Base-by-base conservation (phyloP, 2,329 filamentous ascomycete genomes). In the Penicillium griseofulvum region DNA sequence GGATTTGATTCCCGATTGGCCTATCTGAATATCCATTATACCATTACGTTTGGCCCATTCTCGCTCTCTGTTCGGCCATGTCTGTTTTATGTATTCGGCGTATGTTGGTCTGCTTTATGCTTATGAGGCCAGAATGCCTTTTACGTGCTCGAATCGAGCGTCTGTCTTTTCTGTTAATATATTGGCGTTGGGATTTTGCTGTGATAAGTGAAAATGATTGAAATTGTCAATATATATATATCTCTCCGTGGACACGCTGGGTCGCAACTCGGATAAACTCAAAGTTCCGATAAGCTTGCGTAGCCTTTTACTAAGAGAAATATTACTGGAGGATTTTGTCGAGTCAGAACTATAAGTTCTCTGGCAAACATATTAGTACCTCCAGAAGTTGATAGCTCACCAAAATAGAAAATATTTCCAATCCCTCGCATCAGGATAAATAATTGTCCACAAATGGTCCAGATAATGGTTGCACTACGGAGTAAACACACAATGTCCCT, bases 341-440 rank as follows among this genome's bases (percentile, higher is more conserved):
- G 48, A 65, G 22, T 61, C 65, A 65, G 36, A 66, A 0, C 64
- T 62, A 41, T 54, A 57, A 4, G 59, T 60, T n/a, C n/a, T n/a
- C n/a, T n/a, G n/a, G 49, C 58, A 17, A 65, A 46, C 10, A 9
- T n/a, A 19, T 19, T 67, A 22, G 47, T 45, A 11, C 31, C 52
- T 62, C 48, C 33, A 7, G 12, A 22, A 14, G 2, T 67, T 52
- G 11, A 69, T 64, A 4, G 63, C 50, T 66, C 65, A 63, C 58
- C 50, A 65, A 68, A 12, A 58, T 62, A 9, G 63, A 64, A 39
- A 68, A 62, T 38, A 59, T 61, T 6, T 58, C 59, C 59, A 59
- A 0, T 16, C 41, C 28, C 49, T 44, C 4, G 61, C 63, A 55
- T 69, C 64, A 3, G 43, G 39, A 19, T 56, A 60, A 7, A 69